Evolutionary conservation across 352 stramenopile genomes (phyloP), one percentile per base, ranked within the genome.

Genomic region (Globisporangium spinosum): DNA sequence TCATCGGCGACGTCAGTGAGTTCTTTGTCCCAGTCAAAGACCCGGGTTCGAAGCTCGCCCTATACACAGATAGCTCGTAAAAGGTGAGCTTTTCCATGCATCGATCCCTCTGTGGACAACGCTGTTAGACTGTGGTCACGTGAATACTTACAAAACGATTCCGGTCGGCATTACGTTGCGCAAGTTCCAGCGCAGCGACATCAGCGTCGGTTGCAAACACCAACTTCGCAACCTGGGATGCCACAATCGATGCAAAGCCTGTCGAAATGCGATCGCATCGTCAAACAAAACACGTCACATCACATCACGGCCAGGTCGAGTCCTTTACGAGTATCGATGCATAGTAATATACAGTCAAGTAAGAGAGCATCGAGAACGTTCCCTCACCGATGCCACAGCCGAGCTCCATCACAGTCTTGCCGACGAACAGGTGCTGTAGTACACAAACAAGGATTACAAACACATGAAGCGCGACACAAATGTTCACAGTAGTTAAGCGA

Each of bases 121-220:
- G 6, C 15, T 10, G 0, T 20, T 49, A 49, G 13, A 1, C 17
- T 49, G n/a, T 20, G 15, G 15, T 49, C n/a, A 23, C 7, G 17
- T 12, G 7, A 8, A 22, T 25, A 51, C 61, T 32, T 69, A 83
- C 71, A 53, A 63, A 67, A 3, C 17, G 0, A 20, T 89, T 88
- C 47, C 65, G 68, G 0, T 70, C 23, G 23, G 70, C 58, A 61
- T 92, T 92, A 3, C 56, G 62, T 27, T 71, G 34, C 20, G 78
- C 72, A 22, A 90, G 57, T 22, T 40, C 34, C 2, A 90, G 73
- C 2, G 83, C 79, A 8, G 55, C 47, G 34, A 55, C 35, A 56
- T 89, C 78, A 2, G 57, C 67, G 56, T 89, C 82, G 7, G 80
- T 87, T 8, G 78, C 83, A 67, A 78, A 83, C 17, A 88, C 77